These are phyloP conservation scores for Henckelia pumila DNA, from an alignment of 257 asterid species.

Conservation along the genomic window DNA sequence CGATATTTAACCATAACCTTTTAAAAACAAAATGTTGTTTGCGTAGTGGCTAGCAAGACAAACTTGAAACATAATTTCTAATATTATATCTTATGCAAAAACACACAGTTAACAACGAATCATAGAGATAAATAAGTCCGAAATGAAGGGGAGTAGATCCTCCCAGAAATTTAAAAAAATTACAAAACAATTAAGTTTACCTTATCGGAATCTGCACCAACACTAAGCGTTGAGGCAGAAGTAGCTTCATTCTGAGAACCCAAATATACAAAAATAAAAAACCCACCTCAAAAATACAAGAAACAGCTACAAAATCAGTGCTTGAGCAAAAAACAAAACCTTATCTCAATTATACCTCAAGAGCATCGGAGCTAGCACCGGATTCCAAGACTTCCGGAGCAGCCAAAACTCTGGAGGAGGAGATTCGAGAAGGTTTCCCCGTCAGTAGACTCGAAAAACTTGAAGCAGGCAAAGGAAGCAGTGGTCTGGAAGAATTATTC, in stretches of 20 bases:
- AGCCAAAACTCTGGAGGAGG: constrained; percentile 45
- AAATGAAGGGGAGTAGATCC: not conserved
- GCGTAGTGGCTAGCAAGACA: too few species aligned
- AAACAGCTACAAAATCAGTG: not conserved
- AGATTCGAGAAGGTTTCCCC: constrained; percentile 39
- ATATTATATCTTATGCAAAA: too few species aligned
- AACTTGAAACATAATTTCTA: too few species aligned
- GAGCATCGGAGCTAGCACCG: constrained; percentile 27
- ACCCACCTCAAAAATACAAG: constrained; percentile 21
- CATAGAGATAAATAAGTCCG: not conserved
- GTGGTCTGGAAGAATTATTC: constrained; percentile 39
- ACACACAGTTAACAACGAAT: not conserved
- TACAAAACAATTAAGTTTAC: constrained; percentile 24
- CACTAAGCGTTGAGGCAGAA: constrained; percentile 37
- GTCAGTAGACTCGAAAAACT: constrained; percentile 24
- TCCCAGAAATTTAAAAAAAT: not conserved
- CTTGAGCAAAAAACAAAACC: not conserved
- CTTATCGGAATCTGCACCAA: constrained; percentile 52
- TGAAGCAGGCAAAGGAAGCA: constrained; percentile 36
- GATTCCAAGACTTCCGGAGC: constrained; percentile 66
- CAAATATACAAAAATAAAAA: constrained; percentile 17
- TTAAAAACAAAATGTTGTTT: constrained; percentile 1
- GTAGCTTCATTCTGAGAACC: constrained; percentile 41
- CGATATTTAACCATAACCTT: not conserved
- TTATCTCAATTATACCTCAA: constrained; percentile 37